Base-by-base conservation (phyloP, 257 asterid genomes). In the Coffea eugenioides region DNA sequence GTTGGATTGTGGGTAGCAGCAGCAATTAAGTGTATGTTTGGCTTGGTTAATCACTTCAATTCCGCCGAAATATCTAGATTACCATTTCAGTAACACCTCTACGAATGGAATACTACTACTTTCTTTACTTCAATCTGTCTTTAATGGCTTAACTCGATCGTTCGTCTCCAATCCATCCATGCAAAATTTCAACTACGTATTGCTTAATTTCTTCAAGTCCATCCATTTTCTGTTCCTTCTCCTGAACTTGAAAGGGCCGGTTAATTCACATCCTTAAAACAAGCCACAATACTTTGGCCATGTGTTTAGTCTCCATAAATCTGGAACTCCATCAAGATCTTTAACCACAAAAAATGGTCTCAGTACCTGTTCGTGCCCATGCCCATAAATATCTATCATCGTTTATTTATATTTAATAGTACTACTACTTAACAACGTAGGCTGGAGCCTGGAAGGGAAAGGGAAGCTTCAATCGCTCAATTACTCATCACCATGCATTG, bases 251-350 rank as follows among this genome's bases (percentile, higher is more conserved):
- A 61, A 25, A 5, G 15, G 31, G 31, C 31, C 31, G 31, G 5
- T 64, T 64, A 6, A 6, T 64, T 62, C 0, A 62, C 15, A 34
- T 15, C 9, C 69, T 25, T 64, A n/a, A 64, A 62, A 8, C 6
- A 46, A 46, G 34, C 20, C 39, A 45, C 18, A 0, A 1, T 31
- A 31, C 31, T 31, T 31, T 31, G 31, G 0, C 52, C 80, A 51
- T 67, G 75, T 51, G 75, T 51, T 67, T 67, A 67, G 74, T 77
- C 64, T 77, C 25, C 43, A 52, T 67, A 45, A 25, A 56, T 56
- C 0, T 21, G 69, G 52, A 21, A 43, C 31, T 66, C 3, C 16
- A 4, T 71, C 13, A 25, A 49, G 43, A 72, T 27, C n/a, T 31
- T 8, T 61, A 7, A 23, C 36, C 59, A 75, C 21, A n/a, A 34